Evolutionary conservation across 371 early-diverging fungal species (phyloP).

Genomic region (Apophysomyces trapeziformis): DNA sequence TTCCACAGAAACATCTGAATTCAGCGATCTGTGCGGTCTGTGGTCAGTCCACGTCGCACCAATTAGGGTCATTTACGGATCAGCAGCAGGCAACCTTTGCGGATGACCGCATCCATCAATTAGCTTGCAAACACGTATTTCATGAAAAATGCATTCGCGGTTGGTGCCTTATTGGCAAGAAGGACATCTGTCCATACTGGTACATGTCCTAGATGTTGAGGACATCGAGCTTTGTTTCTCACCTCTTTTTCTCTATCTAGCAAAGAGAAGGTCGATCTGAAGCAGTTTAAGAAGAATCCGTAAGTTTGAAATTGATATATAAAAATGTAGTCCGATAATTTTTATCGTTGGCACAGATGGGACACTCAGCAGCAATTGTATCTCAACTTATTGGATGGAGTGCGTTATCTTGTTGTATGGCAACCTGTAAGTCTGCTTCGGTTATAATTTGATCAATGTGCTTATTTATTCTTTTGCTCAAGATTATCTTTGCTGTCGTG

Average conservation of each 20-base stretch:
- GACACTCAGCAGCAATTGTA: constrained; percentile 77
- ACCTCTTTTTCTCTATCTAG: constrained; percentile 26
- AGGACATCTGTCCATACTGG: constrained; percentile 95
- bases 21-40: constrained; percentile 85
- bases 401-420: constrained; percentile 85
- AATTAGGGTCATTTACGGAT: constrained; percentile 26
- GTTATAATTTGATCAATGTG: neutral
- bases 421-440: constrained; percentile 62
- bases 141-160: constrained; percentile 95
- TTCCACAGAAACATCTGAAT: constrained; percentile 72
- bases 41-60: constrained; percentile 55
- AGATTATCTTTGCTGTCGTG: constrained; percentile 57
- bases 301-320: constrained; percentile 36
- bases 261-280: constrained; percentile 86
- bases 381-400: constrained; percentile 79
- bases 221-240: neutral
- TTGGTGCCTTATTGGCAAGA: constrained; percentile 94
- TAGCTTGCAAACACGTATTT: constrained; percentile 81
- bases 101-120: constrained; percentile 63
- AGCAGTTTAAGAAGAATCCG: constrained; percentile 78
- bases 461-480: constrained; percentile 3
- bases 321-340: neutral
- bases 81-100: constrained; percentile 36
- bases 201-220: constrained; percentile 25
- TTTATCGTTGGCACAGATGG: constrained; percentile 49